Base-by-base conservation (phyloP, 306 rosid species). In the Dicorynia guianensis region DNA sequence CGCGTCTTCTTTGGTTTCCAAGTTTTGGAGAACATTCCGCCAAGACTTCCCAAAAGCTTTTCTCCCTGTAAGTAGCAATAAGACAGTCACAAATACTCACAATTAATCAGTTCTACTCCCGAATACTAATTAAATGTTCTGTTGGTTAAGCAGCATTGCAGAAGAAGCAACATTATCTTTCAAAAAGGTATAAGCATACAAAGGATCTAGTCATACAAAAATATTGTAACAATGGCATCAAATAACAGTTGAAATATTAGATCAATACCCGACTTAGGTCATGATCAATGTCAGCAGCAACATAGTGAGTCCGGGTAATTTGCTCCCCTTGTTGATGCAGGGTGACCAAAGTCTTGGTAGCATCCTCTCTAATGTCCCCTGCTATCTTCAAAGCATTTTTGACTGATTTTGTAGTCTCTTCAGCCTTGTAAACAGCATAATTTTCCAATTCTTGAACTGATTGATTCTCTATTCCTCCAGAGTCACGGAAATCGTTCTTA, bases 1-100 rank as follows among this genome's bases (percentile, higher is more conserved):
- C 90, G 90, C 10, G 87, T 85, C 84, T 90, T 92, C 89, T 94
- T 92, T 62, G 97, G 97, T 74, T 91, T 94, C 98, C 98, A 94
- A 33, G 98, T 94, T 86, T 86, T 94, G 17, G 98, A 94, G 86
- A 94, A 94, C 43, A 94, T 84, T 67, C 98, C 98, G 17, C 98
- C 98, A 53, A 92, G 96, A 84, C 83, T 92, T 80, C 98, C 98
- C 81, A 94, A 80, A 79, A 92, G 95, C 78, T 90, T 94, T 87
- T 94, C 97, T 42, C 97, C 93, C 98, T 94, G 89, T 40, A 77
- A 76, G 67, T 63, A 82, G n/a, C 53, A 71, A 54, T 30, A 80
- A 53, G 46, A 63, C 53, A 81, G 58, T 20, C 18, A 82, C 69
- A 71, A 62, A 25, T 25, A 25, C 30, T 25, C 30, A 25, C 30